These are phyloP conservation scores for Amanita phalloides DNA, from an alignment of 768 basidiomycete genomes.

Conservation along the genomic window DNA sequence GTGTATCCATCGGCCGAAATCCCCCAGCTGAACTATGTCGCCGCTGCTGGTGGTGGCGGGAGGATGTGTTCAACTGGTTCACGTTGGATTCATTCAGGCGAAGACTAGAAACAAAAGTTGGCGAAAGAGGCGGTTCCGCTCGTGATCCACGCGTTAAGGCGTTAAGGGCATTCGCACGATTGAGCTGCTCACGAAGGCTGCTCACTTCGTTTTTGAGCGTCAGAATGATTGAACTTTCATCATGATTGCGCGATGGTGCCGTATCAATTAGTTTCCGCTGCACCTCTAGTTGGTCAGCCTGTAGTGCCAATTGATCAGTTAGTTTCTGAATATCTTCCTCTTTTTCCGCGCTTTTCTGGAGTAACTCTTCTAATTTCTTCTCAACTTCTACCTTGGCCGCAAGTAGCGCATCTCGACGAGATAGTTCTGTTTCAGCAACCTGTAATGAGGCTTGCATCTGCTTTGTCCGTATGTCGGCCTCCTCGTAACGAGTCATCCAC, in stretches of 20 bases:
- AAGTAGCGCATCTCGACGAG: conserved; percentile 66
- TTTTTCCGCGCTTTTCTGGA: conserved; percentile 66
- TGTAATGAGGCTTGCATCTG: conserved; percentile 63
- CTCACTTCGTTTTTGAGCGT: conserved; percentile 90
- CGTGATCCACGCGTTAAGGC: conserved; percentile 68
- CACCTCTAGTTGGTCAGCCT: conserved; percentile 66
- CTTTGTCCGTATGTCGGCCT: conserved; percentile 65
- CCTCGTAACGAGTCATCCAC: conserved; percentile 84
- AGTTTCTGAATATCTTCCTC: conserved; percentile 77
- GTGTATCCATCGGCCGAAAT: conserved; percentile 52
- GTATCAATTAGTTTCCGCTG: conserved; percentile 63
- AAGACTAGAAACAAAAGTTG: conserved; percentile 76
- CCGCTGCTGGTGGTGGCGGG: conserved; percentile 64
- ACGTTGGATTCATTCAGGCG: conserved; percentile 44
- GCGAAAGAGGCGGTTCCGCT: conserved; percentile 65
- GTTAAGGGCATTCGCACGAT: conserved; percentile 89
- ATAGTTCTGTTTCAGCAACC: conserved; percentile 58
- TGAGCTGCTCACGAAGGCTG: conserved; percentile 88
- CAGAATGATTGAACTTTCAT: conserved; percentile 80
- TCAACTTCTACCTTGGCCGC: conserved; percentile 72
- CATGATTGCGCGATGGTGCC: conserved; percentile 55
- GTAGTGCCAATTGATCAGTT: conserved; percentile 63
- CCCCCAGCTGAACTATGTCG: conserved; percentile 83
- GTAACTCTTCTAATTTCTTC: conserved; percentile 67
- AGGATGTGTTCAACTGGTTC: conserved; percentile 22